phyloP scores from a whole-genome alignment of 192 early-diverging fungal species.

The Backusella parvicylindrica region DNA sequence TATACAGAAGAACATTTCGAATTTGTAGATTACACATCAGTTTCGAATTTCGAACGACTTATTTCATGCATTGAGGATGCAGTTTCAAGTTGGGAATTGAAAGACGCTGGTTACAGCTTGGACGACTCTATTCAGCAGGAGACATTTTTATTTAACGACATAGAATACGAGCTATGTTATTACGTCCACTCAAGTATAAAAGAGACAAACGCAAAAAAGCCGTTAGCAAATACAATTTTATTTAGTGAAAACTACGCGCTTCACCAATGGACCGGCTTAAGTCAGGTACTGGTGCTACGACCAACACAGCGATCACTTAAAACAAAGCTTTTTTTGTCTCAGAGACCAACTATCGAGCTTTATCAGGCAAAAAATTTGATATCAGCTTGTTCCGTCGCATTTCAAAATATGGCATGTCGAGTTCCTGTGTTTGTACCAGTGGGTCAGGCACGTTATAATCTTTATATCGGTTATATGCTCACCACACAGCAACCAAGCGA shows the following conservation, averaged over 20 bases:
- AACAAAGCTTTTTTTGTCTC: slow-evolving; percentile 23
- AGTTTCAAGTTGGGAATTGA: slow-evolving; percentile 54
- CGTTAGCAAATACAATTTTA: slow-evolving; percentile 37
- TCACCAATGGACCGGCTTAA: slow-evolving; percentile 67
- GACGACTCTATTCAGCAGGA: slow-evolving; percentile 26
- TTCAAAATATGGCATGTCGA: slow-evolving; percentile 61
- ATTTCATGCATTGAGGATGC: slow-evolving; percentile 59
- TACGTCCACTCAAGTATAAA: slow-evolving; percentile 37
- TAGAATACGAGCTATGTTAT: slow-evolving; percentile 36
- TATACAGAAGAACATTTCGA: slow-evolving; percentile 66
- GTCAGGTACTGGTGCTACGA: slow-evolving; percentile 51
- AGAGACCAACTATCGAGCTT: slow-evolving; percentile 46
- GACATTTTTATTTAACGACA: slow-evolving; percentile 33
- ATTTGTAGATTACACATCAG: slow-evolving; percentile 72
- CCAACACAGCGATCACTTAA: slow-evolving; percentile 15
- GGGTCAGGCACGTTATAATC: slow-evolving; percentile 8
- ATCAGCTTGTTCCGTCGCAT: slow-evolving; percentile 66
- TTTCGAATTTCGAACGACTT: slow-evolving; percentile 65
- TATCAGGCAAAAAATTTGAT: slow-evolving; percentile 58
- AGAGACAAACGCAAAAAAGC: slow-evolving; percentile 13
- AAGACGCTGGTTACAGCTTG: slow-evolving; percentile 44
- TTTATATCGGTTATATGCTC: slow-evolving; percentile 21
- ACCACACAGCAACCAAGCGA: neutral
- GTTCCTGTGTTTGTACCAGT: slow-evolving; percentile 25
- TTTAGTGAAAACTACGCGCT: slow-evolving; percentile 48